Percentiles rank a stretch among this genome's conserved stretches.
These are phyloP conservation scores for Leccinellum luteum DNA, from an alignment of 768 basidiomycete genomes.

Conservation along the genomic window DNA sequence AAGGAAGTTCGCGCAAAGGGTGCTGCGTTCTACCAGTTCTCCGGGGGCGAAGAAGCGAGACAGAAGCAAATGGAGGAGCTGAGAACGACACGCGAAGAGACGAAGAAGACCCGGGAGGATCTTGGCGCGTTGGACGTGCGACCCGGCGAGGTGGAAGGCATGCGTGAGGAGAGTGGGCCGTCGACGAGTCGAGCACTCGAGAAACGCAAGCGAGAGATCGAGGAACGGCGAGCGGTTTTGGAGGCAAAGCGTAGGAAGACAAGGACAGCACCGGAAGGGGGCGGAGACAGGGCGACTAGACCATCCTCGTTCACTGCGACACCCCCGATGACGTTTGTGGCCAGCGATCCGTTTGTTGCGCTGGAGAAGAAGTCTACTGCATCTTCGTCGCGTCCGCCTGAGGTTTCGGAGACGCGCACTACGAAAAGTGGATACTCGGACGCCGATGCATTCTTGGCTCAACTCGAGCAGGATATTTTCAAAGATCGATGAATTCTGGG, in stretches of 20 bases:
- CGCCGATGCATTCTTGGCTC: constrained; percentile 66
- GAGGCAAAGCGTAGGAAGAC: constrained; percentile 69
- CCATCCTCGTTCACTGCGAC: neutral
- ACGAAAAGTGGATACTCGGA: constrained; percentile 11
- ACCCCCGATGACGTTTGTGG: constrained; percentile 6
- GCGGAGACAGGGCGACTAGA: neutral
- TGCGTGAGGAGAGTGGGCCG: constrained; percentile 42
- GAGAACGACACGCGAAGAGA: constrained; percentile 63
- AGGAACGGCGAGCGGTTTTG: constrained; percentile 56
- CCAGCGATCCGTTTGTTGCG: constrained; percentile 49
- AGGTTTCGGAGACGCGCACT: constrained; percentile 26
- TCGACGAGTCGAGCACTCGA: constrained; percentile 52
- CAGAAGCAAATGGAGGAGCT: constrained; percentile 82
- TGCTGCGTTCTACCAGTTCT: constrained; percentile 92
- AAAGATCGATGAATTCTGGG: constrained; percentile 12
- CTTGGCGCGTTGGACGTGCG: constrained; percentile 56
- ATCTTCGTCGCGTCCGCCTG: no score
- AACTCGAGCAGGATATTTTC: constrained; percentile 62
- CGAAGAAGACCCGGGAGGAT: constrained; percentile 58
- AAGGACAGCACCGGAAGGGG: constrained; percentile 13
- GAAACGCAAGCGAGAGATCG: constrained; percentile 72
- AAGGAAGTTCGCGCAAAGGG: constrained; percentile 84
- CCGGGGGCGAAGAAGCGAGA: constrained; percentile 77
- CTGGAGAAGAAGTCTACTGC: constrained; percentile 41
- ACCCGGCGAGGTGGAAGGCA: constrained; percentile 78